phyloP scores from a whole-genome alignment of 1,284 basidiomycete species.

The Trichosporon faecale region DNA sequence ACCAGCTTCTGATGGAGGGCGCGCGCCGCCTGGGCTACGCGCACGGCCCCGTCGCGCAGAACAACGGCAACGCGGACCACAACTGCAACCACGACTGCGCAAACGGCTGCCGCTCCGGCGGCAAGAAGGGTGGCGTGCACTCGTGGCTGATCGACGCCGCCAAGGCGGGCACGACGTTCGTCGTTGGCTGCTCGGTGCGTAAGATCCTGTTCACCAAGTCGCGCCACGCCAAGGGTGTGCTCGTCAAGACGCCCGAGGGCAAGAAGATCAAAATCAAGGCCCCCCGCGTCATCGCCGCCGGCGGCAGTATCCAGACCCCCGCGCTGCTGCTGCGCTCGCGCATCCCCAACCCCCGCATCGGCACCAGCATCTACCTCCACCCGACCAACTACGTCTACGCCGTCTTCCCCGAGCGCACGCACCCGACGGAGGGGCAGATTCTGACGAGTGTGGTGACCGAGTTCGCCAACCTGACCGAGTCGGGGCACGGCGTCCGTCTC shows the following conservation, averaged over 20 bases:
- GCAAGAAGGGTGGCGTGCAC: constrained; percentile 28
- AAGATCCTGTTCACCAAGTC: constrained; percentile 45
- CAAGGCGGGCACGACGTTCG: constrained; percentile 21
- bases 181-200: constrained; percentile 37
- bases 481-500: constrained; percentile 53
- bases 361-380: constrained; percentile 54
- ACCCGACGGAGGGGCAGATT: constrained; percentile 54
- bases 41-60: constrained; percentile 28
- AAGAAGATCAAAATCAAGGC: constrained; percentile 42
- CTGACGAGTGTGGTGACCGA: constrained; percentile 53
- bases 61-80: constrained; percentile 15
- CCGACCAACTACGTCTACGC: constrained; percentile 53
- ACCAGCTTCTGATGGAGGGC: constrained; percentile 30
- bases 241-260: constrained; percentile 27
- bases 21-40: constrained; percentile 28
- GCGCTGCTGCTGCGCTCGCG: constrained; percentile 53
- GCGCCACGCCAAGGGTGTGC: constrained; percentile 31
- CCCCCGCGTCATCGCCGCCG: constrained; percentile 50
- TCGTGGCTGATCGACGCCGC: constrained; percentile 30
- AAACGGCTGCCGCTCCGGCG: constrained; percentile 23
- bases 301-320: constrained; percentile 53
- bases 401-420: constrained; percentile 51
- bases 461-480: constrained; percentile 43
- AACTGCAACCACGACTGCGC: constrained; percentile 21
- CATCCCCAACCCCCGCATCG: constrained; percentile 53